phyloP scores from a whole-genome alignment of 495 filamentous ascomycete genomes.

The Friedmanniomyces endolithicus region DNA sequence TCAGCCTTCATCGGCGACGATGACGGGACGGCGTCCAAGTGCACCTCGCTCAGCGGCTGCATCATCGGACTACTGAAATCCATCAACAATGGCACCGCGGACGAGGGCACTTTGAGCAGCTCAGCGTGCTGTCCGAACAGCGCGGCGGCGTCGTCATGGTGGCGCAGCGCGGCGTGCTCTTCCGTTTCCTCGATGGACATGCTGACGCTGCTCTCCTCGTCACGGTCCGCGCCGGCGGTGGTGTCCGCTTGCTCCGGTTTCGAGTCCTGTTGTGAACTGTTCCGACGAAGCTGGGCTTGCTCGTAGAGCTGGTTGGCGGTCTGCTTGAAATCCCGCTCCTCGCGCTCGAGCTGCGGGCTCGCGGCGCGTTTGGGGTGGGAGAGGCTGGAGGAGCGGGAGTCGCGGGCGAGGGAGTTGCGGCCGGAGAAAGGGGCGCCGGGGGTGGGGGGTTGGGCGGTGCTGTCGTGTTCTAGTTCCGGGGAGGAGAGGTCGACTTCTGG shows the following conservation, averaged over 20 bases:
- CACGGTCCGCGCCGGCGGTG: neutral
- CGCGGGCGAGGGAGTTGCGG: slow-evolving; percentile 30
- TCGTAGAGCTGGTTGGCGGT: slow-evolving; percentile 47
- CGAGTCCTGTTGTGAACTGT: slow-evolving; percentile 9
- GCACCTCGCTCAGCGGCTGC: slow-evolving; percentile 13
- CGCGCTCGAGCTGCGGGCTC: slow-evolving; percentile 82
- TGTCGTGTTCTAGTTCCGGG: slow-evolving; percentile 69
- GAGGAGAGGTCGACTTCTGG: slow-evolving; percentile 87
- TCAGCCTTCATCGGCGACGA: slow-evolving; percentile 6
- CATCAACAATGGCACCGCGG: slow-evolving; percentile 7
- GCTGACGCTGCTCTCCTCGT: slow-evolving; percentile 19
- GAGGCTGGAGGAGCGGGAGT: slow-evolving; percentile 28
- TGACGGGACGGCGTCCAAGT: neutral
- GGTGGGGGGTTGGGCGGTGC: slow-evolving; percentile 42
- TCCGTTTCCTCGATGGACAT: slow-evolving; percentile 28
- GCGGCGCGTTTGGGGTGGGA: slow-evolving; percentile 55
- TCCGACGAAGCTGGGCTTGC: slow-evolving; percentile 10
- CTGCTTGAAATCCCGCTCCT: slow-evolving; percentile 93
- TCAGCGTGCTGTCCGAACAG: slow-evolving; percentile 32
- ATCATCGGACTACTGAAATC: slow-evolving; percentile 28
- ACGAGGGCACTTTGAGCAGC: slow-evolving; percentile 11
- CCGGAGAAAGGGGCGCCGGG: slow-evolving; percentile 47
- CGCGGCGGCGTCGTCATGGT: slow-evolving; percentile 30
- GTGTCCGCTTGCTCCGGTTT: slow-evolving; percentile 6
- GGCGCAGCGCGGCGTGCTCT: slow-evolving; percentile 26